Conservation (phyloP, 805 yeast genomes). For the Barnettozyma sucrosica region DNA sequence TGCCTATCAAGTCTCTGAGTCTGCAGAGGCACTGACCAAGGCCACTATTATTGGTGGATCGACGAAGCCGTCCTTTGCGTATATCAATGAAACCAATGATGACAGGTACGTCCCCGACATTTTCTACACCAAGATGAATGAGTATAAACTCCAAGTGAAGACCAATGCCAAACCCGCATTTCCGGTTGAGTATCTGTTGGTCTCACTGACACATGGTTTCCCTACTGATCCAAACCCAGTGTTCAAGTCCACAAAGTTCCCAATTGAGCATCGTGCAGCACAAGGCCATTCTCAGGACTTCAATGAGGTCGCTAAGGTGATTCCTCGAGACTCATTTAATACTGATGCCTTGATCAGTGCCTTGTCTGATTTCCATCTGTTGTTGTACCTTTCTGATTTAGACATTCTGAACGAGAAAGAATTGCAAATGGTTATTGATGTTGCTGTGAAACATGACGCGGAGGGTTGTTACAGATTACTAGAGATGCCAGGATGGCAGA, state of each 20-base stretch:
- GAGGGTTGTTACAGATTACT: conserved; percentile 47
- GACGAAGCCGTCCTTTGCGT: conserved; percentile 84
- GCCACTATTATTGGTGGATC: conserved; percentile 86
- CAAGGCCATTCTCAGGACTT: conserved; percentile 72
- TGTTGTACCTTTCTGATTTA: conserved; percentile 50
- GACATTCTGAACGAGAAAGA: conserved; percentile 57
- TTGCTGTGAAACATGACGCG: conserved; percentile 37
- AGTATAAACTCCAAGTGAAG: conserved; percentile 84
- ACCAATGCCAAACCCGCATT: conserved; percentile 85
- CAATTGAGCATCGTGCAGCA: conserved; percentile 75
- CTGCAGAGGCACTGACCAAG: conserved; percentile 80
- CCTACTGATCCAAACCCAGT: conserved; percentile 54
- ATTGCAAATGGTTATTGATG: conserved; percentile 39
- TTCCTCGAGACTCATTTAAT: conserved; percentile 32
- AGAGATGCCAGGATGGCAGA: conserved; percentile 76
- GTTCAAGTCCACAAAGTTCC: conserved; percentile 48
- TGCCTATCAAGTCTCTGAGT: conserved; percentile 82
- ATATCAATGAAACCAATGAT: conserved; percentile 66
- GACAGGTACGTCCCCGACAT: conserved; percentile 92
- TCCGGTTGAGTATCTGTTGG: conserved; percentile 86
- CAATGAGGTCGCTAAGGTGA: conserved; percentile 43
- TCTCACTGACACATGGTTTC: conserved; percentile 89
- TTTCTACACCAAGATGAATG: conserved; percentile 77
- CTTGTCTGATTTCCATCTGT: conserved; percentile 70
- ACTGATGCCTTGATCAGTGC: conserved; percentile 29